Evolutionary conservation across 73 alveolate genomes (phyloP).

Genomic region (Urostyla sp.): DNA sequence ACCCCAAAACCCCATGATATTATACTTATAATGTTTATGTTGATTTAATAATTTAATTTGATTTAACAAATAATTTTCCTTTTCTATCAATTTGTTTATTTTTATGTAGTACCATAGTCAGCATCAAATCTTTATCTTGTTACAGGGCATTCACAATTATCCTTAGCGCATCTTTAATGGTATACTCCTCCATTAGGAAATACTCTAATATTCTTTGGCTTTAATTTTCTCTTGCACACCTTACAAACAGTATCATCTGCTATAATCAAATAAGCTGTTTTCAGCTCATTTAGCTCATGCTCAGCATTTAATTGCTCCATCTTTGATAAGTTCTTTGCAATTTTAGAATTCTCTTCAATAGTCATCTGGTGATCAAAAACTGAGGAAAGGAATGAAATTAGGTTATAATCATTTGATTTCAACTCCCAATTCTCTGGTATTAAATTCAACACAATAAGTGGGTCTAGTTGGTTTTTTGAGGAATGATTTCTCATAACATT

Average conservation of each 20-base stretch:
- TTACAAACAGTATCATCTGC: slow-evolving; percentile 48
- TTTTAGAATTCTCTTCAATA: slow-evolving; percentile 60
- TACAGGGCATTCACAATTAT: slow-evolving; percentile 36
- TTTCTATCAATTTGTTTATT: neutral
- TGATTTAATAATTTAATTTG: neutral
- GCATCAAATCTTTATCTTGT: slow-evolving; percentile 50
- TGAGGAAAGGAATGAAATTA: slow-evolving; percentile 19
- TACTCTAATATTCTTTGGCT: slow-evolving; percentile 16
- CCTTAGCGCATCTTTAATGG: slow-evolving; percentile 52
- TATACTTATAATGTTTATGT: neutral
- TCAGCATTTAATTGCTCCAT: slow-evolving; percentile 54
- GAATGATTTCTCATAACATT: slow-evolving; percentile 43
- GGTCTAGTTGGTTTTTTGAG: slow-evolving; percentile 38
- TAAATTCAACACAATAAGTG: slow-evolving; percentile 21
- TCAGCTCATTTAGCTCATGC: slow-evolving; percentile 36
- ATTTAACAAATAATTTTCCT: too few species aligned
- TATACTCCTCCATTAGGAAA: slow-evolving; percentile 64
- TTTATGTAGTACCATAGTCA: neutral
- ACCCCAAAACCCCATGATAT: neutral
- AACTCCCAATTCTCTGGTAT: slow-evolving; percentile 67
- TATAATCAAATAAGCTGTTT: slow-evolving; percentile 53
- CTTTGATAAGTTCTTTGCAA: slow-evolving; percentile 56
- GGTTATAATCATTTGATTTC: slow-evolving; percentile 29
- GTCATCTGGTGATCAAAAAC: slow-evolving; percentile 57
- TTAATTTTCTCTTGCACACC: slow-evolving; percentile 52